Evolutionary conservation across 2,329 filamentous ascomycete species (phyloP), one percentile per base, ranked within the genome.

Genomic region (Mollisiaceae sp.): DNA sequence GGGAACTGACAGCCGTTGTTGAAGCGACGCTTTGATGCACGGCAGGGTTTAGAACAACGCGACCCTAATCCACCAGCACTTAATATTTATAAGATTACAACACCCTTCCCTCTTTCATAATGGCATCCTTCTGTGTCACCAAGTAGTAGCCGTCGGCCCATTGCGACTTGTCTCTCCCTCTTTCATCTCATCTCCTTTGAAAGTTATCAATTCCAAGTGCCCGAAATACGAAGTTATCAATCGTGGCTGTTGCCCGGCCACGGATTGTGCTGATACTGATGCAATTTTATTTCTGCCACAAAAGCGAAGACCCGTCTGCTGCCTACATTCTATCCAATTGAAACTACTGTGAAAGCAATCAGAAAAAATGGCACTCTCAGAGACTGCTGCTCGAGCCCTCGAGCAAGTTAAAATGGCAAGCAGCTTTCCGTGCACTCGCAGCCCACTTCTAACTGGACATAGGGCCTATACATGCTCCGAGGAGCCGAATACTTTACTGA

Each of bases 401-500:
- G 64, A 73, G 57, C 70, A 71, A 65, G 68, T 71, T n/a, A 70
- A 72, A 47, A 71, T 66, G 64, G 71, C 72, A 62, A 39, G 68
- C 59, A 36, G 9, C 32, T 35, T 24, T 12, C 24, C 14, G 32
- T 39, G 8, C 20, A 60, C n/a, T 54, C 56, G 14, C 60, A 59
- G 58, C 38, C n/a, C 22, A 60, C 36, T 32, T 35, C 41, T 66
- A 20, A 59, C 18, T 60, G 22, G 41, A 14, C 32, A 15, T 20
- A 73, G 70, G 66, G 57, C 45, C 63, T 74, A 4, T 70, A 41
- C 5, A 73, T 72, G 60, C 70, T 74, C 15, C 73, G 74, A 39
- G 72, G 70, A 63, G 68, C 71, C 5, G 67, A 69, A 24, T 75
- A 74, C 64, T 75, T 75, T 59, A 73, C 72, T 8, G 71, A 74